Conservation (phyloP, 345 rosid species). For the Syzygium jambos region DNA sequence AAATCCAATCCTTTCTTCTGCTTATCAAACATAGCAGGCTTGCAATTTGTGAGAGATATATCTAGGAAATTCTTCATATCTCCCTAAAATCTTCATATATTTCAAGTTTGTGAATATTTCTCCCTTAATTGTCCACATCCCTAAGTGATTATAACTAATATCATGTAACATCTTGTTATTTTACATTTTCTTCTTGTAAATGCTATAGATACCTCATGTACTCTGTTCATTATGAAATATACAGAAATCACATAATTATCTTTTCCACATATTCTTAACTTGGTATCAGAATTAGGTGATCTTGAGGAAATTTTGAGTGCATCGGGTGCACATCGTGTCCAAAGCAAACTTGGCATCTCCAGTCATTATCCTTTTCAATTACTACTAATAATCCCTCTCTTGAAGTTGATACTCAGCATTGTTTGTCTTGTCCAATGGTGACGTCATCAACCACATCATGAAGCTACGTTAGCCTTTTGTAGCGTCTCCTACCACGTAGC, state of each 20-base stretch:
- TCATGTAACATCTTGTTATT: background rate
- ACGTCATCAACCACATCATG: background rate
- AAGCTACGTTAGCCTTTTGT: background rate
- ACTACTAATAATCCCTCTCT: background rate
- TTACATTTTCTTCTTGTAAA: fast-evolving
- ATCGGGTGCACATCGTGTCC: background rate
- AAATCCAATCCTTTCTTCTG: background rate
- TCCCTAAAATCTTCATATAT: too few relatives aligned
- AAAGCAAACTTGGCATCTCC: background rate
- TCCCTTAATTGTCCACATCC: background rate
- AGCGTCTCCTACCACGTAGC: background rate
- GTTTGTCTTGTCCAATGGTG: background rate
- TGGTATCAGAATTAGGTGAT: background rate
- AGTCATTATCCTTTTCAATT: background rate
- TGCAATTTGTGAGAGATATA: background rate
- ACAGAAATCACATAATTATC: background rate
- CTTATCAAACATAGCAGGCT: background rate
- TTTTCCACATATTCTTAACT: background rate
- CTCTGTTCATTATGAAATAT: background rate
- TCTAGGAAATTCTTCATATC: background rate
- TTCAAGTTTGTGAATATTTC: background rate
- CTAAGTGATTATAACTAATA: background rate
- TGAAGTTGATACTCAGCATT: background rate
- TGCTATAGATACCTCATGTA: background rate
- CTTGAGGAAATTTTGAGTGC: background rate